phyloP scores from a whole-genome alignment of 1,284 basidiomycete species.

The Cutaneotrichosporon sp. region DNA sequence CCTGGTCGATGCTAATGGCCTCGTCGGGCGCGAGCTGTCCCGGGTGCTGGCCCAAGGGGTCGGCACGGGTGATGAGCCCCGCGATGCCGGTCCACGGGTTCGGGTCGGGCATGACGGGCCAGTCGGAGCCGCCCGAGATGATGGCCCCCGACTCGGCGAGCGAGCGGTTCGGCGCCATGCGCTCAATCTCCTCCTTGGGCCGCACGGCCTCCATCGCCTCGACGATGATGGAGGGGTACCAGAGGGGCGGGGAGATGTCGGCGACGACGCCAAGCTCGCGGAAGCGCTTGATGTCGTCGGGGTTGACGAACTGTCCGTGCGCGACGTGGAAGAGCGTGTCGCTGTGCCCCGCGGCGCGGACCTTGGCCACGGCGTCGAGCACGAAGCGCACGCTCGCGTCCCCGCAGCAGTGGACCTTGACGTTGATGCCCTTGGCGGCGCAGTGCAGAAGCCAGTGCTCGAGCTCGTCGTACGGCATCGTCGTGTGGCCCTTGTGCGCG shows the following conservation, averaged over 20 bases:
- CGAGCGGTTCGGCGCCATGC: constrained; percentile 6
- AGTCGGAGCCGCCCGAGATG: constrained; percentile 3
- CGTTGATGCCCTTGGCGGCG: constrained; percentile 9
- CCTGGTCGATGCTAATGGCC: neutral
- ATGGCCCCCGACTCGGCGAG: constrained; percentile 8
- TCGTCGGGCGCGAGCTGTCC: constrained; percentile 1
- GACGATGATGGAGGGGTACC: constrained; percentile 8
- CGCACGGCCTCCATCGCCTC: constrained; percentile 6
- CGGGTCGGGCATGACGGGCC: constrained; percentile 12
- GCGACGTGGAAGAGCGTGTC: constrained; percentile 10
- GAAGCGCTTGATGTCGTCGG: constrained; percentile 3
- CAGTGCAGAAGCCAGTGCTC: constrained; percentile 11
- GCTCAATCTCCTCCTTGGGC: neutral
- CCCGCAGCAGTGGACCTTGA: constrained; percentile 13
- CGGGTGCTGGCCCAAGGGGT: neutral
- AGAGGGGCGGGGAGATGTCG: constrained; percentile 9
- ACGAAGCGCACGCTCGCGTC: constrained; percentile 13
- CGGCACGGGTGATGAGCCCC: constrained; percentile 4
- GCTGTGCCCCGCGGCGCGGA: constrained; percentile 1
- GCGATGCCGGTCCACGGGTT: constrained; percentile 12
- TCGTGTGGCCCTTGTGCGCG: constrained; percentile 10
- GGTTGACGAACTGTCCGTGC: constrained; percentile 11
- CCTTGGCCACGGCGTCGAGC: constrained; percentile 11
- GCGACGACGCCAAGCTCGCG: constrained; percentile 9
- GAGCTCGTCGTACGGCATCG: constrained; percentile 12